A percentile compares a stretch with the other conserved stretches of the same genome.
These are phyloP conservation scores for Omphalea diandra DNA, from an alignment of 441 rosid genomes.

Conservation along the genomic window DNA sequence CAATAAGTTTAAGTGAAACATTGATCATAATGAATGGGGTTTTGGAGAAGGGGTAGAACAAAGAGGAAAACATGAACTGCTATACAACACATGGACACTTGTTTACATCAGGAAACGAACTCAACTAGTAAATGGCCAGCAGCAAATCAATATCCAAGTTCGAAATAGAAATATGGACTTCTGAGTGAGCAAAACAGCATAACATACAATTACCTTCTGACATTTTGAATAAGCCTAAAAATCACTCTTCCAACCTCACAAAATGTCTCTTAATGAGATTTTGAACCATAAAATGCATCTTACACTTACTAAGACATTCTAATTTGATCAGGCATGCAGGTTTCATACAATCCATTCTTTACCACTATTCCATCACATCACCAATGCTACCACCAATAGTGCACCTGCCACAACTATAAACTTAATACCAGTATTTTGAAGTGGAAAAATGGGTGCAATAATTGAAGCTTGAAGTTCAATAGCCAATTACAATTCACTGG, in stretches of 20 bases:
- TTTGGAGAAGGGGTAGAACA: neutral
- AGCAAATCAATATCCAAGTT: neutral
- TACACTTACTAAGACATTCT: neutral
- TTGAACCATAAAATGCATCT: neutral
- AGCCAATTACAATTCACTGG: neutral
- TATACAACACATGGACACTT: neutral
- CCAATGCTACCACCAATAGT: neutral
- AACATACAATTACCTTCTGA: neutral
- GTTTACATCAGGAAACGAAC: neutral
- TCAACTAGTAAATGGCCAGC: neutral
- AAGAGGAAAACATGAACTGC: neutral
- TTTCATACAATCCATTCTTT: slow-evolving; percentile 4
- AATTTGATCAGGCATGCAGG: slow-evolving; percentile 5
- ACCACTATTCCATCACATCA: neutral
- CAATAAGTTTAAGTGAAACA: neutral
- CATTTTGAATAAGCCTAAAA: slow-evolving; percentile 3
- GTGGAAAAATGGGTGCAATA: neutral
- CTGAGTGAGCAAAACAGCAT: neutral
- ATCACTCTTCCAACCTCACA: slow-evolving; percentile 5
- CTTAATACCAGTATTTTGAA: neutral
- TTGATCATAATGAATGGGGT: neutral
- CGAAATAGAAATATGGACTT: neutral
- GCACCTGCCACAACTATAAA: neutral
- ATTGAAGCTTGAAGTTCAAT: neutral
- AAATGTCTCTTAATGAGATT: neutral